Evolutionary conservation across 306 rosid species (phyloP), one percentile per base, ranked within the genome.

Genomic region (Crataegus laevigata): DNA sequence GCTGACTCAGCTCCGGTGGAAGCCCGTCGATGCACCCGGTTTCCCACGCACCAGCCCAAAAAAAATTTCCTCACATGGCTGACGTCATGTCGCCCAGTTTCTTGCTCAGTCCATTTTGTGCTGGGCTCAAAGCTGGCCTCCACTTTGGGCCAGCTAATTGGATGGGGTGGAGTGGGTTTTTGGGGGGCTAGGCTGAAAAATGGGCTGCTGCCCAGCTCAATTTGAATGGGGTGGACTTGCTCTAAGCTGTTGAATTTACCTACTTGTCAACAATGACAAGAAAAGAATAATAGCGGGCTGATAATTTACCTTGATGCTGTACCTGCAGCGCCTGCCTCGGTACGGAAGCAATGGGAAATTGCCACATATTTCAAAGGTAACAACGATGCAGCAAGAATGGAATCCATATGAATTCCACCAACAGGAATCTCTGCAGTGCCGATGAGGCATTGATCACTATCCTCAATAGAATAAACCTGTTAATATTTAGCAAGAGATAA

Each of bases 401-500:
- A 94, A 81, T 94, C 96, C 99, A 94, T 94, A 74, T 94, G 99
- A 84, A 94, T 93, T 54, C 97, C 99, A 36, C 96, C 97, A 24
- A 92, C 96, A 28, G 97, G 97, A 85, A 94, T 94, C 93, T 94
- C 99, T 78, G 99, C 96, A 57, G 97, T 94, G 77, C 99, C 99
- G 3, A 94, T 92, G 80, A 94, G 99, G 84, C 99, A 94, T 77
- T 92, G 99, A 74, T 92, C 96, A 85, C 92, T 88, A 62, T 88
- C 92, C 77, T 84, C 89, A 22, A 94, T 92, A 78, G 96, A 91
- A 84, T 94, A 94, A 51, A 94, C 94, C 99, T 94, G 89, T 78
- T 74, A 34, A 78, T 61, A 73, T 68, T 71, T 66, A 28, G 68
- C 54, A 59, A 76, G 66, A 83, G 34, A 63, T 64, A 29, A 9